Percentiles rank a stretch among this genome's conserved stretches.
These are phyloP conservation scores for Daldinia decipiens DNA, from an alignment of 495 filamentous ascomycete genomes.

Conservation along the genomic window DNA sequence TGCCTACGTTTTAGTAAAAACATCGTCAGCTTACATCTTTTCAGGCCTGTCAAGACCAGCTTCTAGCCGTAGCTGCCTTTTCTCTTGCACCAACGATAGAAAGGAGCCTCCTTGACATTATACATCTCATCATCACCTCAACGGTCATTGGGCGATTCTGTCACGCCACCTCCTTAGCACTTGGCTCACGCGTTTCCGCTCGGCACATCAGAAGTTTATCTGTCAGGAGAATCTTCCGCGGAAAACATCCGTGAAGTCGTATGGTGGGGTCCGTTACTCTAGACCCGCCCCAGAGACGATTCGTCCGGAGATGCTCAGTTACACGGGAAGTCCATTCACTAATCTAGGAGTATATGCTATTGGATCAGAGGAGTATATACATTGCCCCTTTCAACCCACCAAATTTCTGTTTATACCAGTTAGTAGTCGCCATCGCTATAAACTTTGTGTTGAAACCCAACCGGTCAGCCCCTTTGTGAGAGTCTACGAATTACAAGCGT, in stretches of 20 bases:
- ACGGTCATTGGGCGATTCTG: slow-evolving; percentile 17
- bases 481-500: background rate
- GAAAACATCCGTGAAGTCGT: slow-evolving; percentile 38
- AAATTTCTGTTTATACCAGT: background rate
- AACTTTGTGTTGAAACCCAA: background rate
- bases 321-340: slow-evolving; percentile 26
- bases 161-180: slow-evolving; percentile 9
- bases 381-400: slow-evolving; percentile 12
- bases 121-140: slow-evolving; percentile 1
- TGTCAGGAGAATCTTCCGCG: slow-evolving; percentile 38
- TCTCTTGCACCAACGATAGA: slow-evolving; percentile 7
- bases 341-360: slow-evolving; percentile 16
- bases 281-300: slow-evolving; percentile 29
- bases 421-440: slow-evolving; percentile 4
- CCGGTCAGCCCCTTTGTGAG: background rate
- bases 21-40: background rate
- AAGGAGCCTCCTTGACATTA: background rate
- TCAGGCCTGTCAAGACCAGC: slow-evolving; percentile 7
- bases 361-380: slow-evolving; percentile 21
- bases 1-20: background rate
- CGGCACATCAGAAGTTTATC: slow-evolving; percentile 33
- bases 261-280: slow-evolving; percentile 24
- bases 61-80: slow-evolving; percentile 22
- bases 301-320: slow-evolving; percentile 48
- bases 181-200: slow-evolving; percentile 25